Conservation (phyloP, 306 rosid species). For the Corylus americana region DNA sequence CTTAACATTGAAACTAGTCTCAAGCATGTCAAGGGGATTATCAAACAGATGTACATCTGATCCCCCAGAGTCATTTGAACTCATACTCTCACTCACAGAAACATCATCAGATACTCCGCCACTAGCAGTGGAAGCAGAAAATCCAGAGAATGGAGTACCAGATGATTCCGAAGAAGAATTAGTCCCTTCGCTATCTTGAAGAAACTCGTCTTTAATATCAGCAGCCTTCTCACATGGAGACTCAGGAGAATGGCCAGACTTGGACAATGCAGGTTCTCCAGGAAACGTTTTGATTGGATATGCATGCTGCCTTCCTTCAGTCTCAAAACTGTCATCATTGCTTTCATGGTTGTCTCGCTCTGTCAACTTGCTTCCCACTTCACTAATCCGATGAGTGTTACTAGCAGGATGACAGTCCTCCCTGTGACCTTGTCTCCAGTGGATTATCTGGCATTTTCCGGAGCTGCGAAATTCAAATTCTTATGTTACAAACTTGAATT, state of each 20-base stretch:
- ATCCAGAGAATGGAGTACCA: constrained; percentile 77
- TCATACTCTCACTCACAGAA: constrained; percentile 67
- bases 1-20: constrained; percentile 29
- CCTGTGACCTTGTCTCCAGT: constrained; percentile 96
- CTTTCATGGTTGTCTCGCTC: constrained; percentile 38
- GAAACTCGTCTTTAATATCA: constrained; percentile 41
- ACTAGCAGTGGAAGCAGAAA: constrained; percentile 50
- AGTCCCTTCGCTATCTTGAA: constrained; percentile 37
- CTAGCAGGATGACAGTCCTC: constrained; percentile 70
- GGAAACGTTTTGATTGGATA: constrained; percentile 21
- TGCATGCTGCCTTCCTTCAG: constrained; percentile 21
- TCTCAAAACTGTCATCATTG: constrained; percentile 27
- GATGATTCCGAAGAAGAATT: constrained; percentile 57
- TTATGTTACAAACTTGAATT: constrained; percentile 12
- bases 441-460: constrained; percentile 80
- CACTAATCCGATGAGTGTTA: constrained; percentile 21
- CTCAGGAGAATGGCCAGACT: constrained; percentile 30
- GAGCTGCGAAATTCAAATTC: constrained; percentile 59
- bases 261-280: constrained; percentile 31
- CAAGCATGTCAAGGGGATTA: constrained; percentile 42
- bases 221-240: constrained; percentile 42
- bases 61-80: constrained; percentile 57
- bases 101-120: constrained; percentile 72
- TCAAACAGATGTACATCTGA: constrained; percentile 50
- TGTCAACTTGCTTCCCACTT: constrained; percentile 28